Percentiles rank a stretch among this genome's conserved stretches.
Conservation (phyloP, 2,329 filamentous ascomycete species). For the Akanthomyces dipterigenus region DNA sequence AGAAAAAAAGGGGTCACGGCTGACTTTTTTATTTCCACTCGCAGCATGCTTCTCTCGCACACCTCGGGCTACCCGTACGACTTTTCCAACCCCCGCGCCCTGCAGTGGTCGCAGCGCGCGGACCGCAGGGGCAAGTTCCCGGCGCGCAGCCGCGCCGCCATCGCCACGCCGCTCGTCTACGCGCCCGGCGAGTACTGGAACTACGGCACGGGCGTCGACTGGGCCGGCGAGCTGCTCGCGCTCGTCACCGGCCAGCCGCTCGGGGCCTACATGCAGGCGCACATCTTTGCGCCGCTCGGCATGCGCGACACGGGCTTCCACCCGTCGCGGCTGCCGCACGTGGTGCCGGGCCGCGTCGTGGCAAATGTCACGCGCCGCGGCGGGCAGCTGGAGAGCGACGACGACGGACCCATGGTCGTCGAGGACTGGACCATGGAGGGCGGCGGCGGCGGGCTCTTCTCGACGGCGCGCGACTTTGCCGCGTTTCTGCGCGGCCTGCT, state of each 20-base stretch:
- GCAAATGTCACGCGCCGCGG: slow-evolving; percentile 16
- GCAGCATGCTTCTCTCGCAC: slow-evolving; percentile 40
- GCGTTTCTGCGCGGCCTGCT: slow-evolving; percentile 29
- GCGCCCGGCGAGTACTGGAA: slow-evolving; percentile 41
- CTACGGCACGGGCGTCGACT: slow-evolving; percentile 42
- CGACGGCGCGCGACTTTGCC: slow-evolving; percentile 34
- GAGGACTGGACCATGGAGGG: slow-evolving; percentile 30
- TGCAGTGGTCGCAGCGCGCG: slow-evolving; percentile 31
- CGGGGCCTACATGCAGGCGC: slow-evolving; percentile 28
- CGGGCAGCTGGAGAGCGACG: slow-evolving; percentile 15
- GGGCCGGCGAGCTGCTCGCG: slow-evolving; percentile 39
- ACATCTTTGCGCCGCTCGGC: slow-evolving; percentile 31
- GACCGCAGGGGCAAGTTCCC: slow-evolving; percentile 27
- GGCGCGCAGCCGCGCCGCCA: slow-evolving; percentile 29
- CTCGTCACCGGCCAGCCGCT: slow-evolving; percentile 30
- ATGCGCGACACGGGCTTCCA: slow-evolving; percentile 33
- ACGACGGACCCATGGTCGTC: slow-evolving; percentile 15
- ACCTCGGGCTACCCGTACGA: slow-evolving; percentile 42
- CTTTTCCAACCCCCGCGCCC: slow-evolving; percentile 30
- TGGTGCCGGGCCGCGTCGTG: slow-evolving; percentile 18
- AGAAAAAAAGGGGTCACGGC: not conserved
- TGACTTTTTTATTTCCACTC: not conserved
- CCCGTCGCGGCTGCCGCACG: slow-evolving; percentile 22
- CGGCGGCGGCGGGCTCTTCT: slow-evolving; percentile 38
- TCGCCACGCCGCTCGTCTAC: slow-evolving; percentile 36